Conservation (phyloP, 2,329 filamentous ascomycete genomes). For the Fragosphaeria purpurea region DNA sequence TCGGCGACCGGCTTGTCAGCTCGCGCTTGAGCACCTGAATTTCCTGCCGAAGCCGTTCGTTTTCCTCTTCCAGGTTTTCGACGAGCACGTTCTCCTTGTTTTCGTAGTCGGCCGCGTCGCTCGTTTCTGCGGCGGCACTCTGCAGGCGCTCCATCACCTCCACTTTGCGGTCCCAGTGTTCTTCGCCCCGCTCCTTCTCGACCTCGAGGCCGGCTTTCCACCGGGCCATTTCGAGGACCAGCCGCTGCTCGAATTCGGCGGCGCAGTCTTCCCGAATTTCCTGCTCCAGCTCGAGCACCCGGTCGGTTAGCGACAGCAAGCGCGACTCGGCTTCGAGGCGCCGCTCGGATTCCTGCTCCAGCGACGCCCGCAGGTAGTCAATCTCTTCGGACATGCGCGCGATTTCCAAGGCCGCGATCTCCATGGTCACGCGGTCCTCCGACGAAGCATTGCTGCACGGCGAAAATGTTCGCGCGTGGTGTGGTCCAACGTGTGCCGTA, state of each 20-base stretch:
- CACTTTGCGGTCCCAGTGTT: constrained; percentile 75
- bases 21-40: constrained; percentile 57
- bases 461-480: constrained; percentile 26
- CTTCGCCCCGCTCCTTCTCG: constrained; percentile 70
- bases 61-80: constrained; percentile 60
- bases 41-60: constrained; percentile 57
- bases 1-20: constrained; percentile 51
- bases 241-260: constrained; percentile 69
- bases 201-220: constrained; percentile 72
- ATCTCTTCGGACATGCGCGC: constrained; percentile 68
- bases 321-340: constrained; percentile 64
- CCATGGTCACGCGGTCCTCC: constrained; percentile 61
- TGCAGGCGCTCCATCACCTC: constrained; percentile 45
- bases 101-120: constrained; percentile 25
- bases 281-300: constrained; percentile 61
- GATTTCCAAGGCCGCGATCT: constrained; percentile 72
- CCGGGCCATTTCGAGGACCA: constrained; percentile 65
- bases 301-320: constrained; percentile 58
- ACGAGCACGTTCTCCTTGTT: constrained; percentile 54
- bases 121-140: constrained; percentile 5
- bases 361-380: constrained; percentile 59
- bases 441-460: constrained; percentile 26
- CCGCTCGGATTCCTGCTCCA: constrained; percentile 60
- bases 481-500: constrained; percentile 15
- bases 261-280: constrained; percentile 84